Conservation (phyloP, 2,329 filamentous ascomycete species). For the Pseudofabraea citricarpa region DNA sequence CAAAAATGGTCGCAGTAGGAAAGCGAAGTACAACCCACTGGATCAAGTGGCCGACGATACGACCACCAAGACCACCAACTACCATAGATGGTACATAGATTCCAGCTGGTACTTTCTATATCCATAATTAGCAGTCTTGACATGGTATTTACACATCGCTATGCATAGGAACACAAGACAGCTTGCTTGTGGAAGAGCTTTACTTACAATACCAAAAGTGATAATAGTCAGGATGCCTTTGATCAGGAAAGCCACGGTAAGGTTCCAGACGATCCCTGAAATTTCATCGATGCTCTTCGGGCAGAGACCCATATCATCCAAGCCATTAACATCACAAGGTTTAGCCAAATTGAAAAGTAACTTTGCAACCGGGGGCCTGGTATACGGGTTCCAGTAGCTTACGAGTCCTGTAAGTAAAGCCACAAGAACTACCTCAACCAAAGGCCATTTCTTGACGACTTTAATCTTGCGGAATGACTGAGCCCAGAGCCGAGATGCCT, state of each 20-base stretch:
- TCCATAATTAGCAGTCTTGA: background rate
- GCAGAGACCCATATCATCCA: conserved; percentile 68
- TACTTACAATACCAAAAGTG: conserved; percentile 78
- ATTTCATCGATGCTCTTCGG: conserved; percentile 70
- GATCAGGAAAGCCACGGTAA: conserved; percentile 78
- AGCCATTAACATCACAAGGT: conserved; percentile 70
- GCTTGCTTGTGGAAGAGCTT: background rate
- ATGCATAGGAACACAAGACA: too few species aligned
- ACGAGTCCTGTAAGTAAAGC: conserved; percentile 77
- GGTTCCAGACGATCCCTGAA: conserved; percentile 65
- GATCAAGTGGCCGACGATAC: conserved; percentile 78
- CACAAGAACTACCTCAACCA: conserved; percentile 85
- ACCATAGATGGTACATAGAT: conserved; percentile 99
- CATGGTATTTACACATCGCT: background rate
- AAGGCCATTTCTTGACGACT: conserved; percentile 74
- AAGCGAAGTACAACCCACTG: conserved; percentile 76
- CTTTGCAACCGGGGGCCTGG: conserved; percentile 84
- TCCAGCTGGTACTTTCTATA: conserved; percentile 81
- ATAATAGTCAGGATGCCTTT: conserved; percentile 85
- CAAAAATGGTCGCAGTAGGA: conserved; percentile 69
- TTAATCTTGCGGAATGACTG: conserved; percentile 78
- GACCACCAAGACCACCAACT: conserved; percentile 85
- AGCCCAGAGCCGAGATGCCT: conserved; percentile 87
- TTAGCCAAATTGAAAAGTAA: conserved; percentile 86
- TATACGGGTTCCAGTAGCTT: conserved; percentile 92